Evolutionary conservation across 1,139 yeast species (phyloP).

Genomic region (Yamadazyma taylorii): DNA sequence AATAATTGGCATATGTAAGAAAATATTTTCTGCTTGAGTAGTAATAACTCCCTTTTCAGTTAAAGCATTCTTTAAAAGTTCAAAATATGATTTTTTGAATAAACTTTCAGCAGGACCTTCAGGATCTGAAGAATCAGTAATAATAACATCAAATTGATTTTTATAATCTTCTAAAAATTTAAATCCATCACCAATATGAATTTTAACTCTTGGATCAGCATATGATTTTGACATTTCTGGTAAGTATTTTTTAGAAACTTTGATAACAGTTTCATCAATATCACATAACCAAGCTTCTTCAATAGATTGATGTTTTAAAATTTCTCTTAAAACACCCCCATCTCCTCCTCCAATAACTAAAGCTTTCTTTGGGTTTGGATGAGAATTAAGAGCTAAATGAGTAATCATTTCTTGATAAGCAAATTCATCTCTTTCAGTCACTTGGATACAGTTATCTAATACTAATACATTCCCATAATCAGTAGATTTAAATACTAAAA

Average conservation of each 20-base stretch:
- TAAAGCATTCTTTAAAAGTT: constrained; percentile 74
- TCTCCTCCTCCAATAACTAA: constrained; percentile 96
- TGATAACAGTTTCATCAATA: constrained; percentile 87
- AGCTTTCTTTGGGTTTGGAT: constrained; percentile 86
- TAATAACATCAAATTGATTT: constrained; percentile 79
- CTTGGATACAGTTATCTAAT: constrained; percentile 88
- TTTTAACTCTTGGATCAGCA: constrained; percentile 76
- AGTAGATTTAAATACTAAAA: constrained; percentile 81
- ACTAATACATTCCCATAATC: constrained; percentile 91
- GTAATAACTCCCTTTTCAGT: constrained; percentile 87
- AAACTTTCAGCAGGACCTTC: constrained; percentile 94
- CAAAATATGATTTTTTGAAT: constrained; percentile 84
- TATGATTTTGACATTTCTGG: constrained; percentile 84
- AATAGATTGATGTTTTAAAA: constrained; percentile 79
- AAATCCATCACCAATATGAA: constrained; percentile 90
- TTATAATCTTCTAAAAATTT: constrained; percentile 76
- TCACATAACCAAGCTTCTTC: constrained; percentile 89
- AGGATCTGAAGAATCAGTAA: constrained; percentile 94
- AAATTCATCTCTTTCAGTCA: constrained; percentile 92
- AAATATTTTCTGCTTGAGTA: constrained; percentile 89
- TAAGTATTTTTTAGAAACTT: constrained; percentile 76
- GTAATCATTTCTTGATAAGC: constrained; percentile 95
- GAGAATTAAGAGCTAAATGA: constrained; percentile 85
- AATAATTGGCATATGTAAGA: constrained; percentile 82
- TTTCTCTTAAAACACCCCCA: constrained; percentile 93